Evolutionary conservation across 2,329 filamentous ascomycete genomes (phyloP).

Genomic region (Colletotrichum endophyticum): DNA sequence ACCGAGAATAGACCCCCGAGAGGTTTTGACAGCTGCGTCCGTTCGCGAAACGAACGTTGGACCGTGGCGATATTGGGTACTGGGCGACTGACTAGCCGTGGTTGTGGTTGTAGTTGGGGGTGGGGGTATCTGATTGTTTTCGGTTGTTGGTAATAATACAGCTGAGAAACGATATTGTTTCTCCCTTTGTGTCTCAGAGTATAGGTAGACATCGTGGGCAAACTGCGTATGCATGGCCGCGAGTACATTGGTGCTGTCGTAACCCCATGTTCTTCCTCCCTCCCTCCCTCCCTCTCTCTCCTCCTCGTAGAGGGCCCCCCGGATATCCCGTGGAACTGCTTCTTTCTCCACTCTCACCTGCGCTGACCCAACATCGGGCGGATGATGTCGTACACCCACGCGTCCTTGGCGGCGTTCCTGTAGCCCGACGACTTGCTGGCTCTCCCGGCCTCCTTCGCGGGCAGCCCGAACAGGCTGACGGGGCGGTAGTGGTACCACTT

Average conservation of each 20-base stretch:
- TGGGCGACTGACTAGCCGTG: not conserved
- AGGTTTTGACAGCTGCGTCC: not conserved
- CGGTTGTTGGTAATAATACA: not conserved
- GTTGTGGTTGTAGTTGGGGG: not conserved
- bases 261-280: not conserved
- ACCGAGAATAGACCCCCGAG: not conserved
- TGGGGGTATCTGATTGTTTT: not conserved
- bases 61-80: not conserved
- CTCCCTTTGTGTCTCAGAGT: not conserved
- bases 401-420: constrained; percentile 31
- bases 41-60: not conserved
- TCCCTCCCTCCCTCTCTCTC: not conserved
- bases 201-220: not conserved
- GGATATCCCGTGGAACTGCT: not conserved
- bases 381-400: constrained; percentile 46
- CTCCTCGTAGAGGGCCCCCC: not conserved
- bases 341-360: not conserved
- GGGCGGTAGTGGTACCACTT: constrained; percentile 47
- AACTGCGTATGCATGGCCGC: not conserved
- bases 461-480: constrained; percentile 42
- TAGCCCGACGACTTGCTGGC: not conserved
- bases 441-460: constrained; percentile 12
- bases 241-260: not conserved
- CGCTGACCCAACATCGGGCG: constrained; percentile 32
- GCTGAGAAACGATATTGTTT: not conserved